A percentile compares a stretch with the other conserved stretches of the same genome.
These are phyloP conservation scores for Phoenix roebelenii DNA, from an alignment of 176 grass and related monocot genomes.

Conservation along the genomic window DNA sequence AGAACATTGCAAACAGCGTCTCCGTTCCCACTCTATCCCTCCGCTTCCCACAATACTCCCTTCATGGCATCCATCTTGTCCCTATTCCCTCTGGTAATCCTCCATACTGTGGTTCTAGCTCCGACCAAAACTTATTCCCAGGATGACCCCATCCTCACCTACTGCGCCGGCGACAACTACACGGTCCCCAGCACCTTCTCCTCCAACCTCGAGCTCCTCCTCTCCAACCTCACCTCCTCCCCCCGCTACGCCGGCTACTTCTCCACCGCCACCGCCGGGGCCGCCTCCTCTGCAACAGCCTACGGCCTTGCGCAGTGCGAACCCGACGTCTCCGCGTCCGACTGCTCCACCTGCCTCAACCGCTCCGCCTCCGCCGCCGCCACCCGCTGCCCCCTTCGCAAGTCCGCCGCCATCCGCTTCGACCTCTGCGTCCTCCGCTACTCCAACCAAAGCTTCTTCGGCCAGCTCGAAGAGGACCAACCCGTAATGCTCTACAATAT, in stretches of 20 bases:
- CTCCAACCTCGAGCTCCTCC: constrained; percentile 22
- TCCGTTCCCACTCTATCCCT: too few species aligned
- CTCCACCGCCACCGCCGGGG: constrained; percentile 3
- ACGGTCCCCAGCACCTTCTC: constrained; percentile 10
- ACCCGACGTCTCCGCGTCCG: constrained; percentile 12
- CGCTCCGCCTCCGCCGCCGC: background rate
- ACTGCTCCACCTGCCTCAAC: constrained; percentile 22
- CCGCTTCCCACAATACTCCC: too few species aligned
- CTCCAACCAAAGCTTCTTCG: background rate
- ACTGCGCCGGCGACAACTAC: constrained; percentile 3
- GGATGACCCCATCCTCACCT: too few species aligned
- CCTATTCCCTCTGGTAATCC: too few species aligned
- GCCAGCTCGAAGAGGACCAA: background rate
- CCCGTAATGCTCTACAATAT: background rate
- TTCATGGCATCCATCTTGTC: too few species aligned
- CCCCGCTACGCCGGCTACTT: background rate
- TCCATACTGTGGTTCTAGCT: too few species aligned
- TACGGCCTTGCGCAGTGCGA: constrained; percentile 46
- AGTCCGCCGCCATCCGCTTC: background rate
- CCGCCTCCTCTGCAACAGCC: constrained; percentile 19
- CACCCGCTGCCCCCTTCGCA: background rate
- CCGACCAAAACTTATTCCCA: too few species aligned
- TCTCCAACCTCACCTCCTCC: background rate
- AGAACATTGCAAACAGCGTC: too few species aligned
- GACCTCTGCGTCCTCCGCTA: background rate